phyloP scores from a whole-genome alignment of 352 stramenopile species.

The Pythium chondricola region DNA sequence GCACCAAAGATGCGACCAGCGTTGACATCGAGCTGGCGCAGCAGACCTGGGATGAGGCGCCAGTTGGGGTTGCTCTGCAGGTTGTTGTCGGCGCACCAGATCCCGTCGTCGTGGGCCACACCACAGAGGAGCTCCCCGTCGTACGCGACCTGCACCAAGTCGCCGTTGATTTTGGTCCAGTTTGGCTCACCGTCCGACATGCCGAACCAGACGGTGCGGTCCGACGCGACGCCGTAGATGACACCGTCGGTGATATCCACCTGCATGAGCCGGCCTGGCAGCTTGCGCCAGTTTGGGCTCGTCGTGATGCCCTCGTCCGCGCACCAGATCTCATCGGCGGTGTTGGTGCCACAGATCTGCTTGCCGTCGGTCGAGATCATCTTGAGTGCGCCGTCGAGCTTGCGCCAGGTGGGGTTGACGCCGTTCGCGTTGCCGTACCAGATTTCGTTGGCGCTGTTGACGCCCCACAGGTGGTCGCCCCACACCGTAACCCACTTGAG shows the following conservation, averaged over 20 bases:
- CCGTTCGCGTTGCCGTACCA: not conserved
- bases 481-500: constrained; percentile 19
- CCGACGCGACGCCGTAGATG: constrained; percentile 10
- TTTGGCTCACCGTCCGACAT: constrained; percentile 16
- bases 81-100: constrained; percentile 15
- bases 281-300: constrained; percentile 22
- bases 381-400: constrained; percentile 16
- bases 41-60: constrained; percentile 5
- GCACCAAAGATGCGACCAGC: constrained; percentile 15
- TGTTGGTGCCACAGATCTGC: constrained; percentile 23
- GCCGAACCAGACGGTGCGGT: constrained; percentile 17
- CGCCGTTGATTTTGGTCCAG: constrained; percentile 9
- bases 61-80: constrained; percentile 11
- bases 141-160: constrained; percentile 15
- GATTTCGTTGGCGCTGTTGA: constrained; percentile 19
- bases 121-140: constrained; percentile 24
- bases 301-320: constrained; percentile 16
- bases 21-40: constrained; percentile 18
- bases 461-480: constrained; percentile 19
- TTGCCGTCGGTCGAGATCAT: constrained; percentile 26
- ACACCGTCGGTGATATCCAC: constrained; percentile 19
- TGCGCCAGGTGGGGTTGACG: constrained; percentile 11
- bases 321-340: constrained; percentile 20
- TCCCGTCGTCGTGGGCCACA: constrained; percentile 1
- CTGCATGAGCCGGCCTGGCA: constrained; percentile 23